Evolutionary conservation across 305 asterid genomes (phyloP).

Genomic region (Solanum chacoense): DNA sequence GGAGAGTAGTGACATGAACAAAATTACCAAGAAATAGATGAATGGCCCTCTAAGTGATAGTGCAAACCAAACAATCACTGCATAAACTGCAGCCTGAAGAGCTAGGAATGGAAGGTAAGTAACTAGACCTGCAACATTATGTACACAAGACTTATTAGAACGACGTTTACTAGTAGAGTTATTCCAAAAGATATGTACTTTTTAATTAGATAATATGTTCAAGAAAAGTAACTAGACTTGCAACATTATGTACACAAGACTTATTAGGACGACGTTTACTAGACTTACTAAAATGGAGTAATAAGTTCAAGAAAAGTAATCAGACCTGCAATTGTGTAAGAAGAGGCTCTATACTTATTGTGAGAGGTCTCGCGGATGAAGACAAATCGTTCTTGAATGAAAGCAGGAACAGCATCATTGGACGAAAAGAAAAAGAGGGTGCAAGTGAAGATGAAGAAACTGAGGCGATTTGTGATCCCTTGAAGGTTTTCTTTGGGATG

Average conservation of each 20-base stretch:
- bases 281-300: not conserved
- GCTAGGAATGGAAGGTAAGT: conserved; percentile 5
- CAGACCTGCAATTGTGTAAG: conserved; percentile 72
- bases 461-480: conserved; percentile 60
- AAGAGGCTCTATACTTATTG: conserved; percentile 76
- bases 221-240: conserved; percentile 29
- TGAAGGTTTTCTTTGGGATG: conserved; percentile 32
- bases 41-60: conserved; percentile 44
- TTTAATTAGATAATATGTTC: not conserved
- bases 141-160: not conserved
- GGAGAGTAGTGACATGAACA: conserved; percentile 53
- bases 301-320: not conserved
- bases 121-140: conserved; percentile 39
- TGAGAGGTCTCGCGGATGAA: conserved; percentile 77
- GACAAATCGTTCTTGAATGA: conserved; percentile 76
- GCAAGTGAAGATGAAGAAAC: conserved; percentile 76
- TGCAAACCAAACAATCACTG: conserved; percentile 50
- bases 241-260: conserved; percentile 7
- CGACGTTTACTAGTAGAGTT: not conserved
- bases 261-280: not conserved
- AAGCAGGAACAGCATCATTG: conserved; percentile 82
- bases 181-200: not conserved
- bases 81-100: conserved; percentile 6
- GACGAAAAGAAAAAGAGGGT: conserved; percentile 84
- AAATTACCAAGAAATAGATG: conserved; percentile 48